Conservation (phyloP, 306 rosid genomes). For the Fragaria vesca region DNA sequence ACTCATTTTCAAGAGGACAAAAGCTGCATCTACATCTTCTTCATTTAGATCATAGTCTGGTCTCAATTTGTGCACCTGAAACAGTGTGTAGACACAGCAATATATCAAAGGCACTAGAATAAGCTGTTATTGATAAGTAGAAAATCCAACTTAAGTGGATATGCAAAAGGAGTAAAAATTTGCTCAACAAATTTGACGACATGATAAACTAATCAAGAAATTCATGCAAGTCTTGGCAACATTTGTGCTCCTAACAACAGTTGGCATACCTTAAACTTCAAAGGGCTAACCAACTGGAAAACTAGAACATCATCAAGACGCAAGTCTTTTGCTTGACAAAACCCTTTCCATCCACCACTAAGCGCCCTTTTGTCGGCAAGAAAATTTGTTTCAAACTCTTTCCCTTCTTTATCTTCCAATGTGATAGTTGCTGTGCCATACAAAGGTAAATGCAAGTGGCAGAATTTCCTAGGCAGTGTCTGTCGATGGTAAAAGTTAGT, state of each 20-base stretch:
- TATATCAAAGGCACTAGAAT: background rate
- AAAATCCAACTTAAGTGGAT: background rate
- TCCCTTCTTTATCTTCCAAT: conserved; percentile 30
- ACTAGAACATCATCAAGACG: background rate
- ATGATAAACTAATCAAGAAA: background rate
- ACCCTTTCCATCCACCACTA: conserved; percentile 34
- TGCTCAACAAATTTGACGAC: background rate
- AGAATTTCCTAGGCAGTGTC: conserved; percentile 32
- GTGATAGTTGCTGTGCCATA: conserved; percentile 4
- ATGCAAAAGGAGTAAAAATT: background rate
- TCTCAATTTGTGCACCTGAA: conserved; percentile 47
- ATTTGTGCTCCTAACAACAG: background rate
- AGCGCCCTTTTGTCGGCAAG: conserved; percentile 6
- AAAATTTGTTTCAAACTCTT: conserved; percentile 13
- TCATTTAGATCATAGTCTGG: conserved; percentile 19
- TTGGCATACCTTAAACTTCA: background rate
- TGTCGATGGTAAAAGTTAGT: background rate
- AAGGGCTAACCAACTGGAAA: background rate
- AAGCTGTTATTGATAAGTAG: background rate
- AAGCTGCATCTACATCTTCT: conserved; percentile 35
- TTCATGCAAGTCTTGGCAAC: background rate
- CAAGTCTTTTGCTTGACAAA: background rate
- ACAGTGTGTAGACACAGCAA: conserved; percentile 4
- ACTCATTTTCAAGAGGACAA: conserved; percentile 28
- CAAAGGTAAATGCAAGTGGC: conserved; percentile 18